Percentiles rank a stretch among this genome's conserved stretches.
Conservation (phyloP, 176 grass and related monocot species). For the Zea mays region Zm-B73-REFERENCE-NAM-5.0 NC_050096.1:241548501-241549000, state of each 20-base stretch:
- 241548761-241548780: constrained; percentile 4
- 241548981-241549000: constrained; percentile 8
- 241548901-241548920: neutral
- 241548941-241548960: neutral
- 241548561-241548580: no score
- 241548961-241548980: constrained; percentile 2
- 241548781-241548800: constrained; percentile 20
- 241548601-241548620: neutral
- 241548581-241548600: neutral
- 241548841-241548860: neutral
- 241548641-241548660: neutral
- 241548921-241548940: constrained; percentile 7
- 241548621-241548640: neutral
- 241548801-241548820: neutral
- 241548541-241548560: no score
- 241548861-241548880: neutral
- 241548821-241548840: neutral
- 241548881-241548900: neutral
- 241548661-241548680: constrained; percentile 4
- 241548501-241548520: no score
- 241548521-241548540: no score
- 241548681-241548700: neutral
- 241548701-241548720: constrained; percentile 41
- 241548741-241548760: constrained; percentile 15
- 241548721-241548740: constrained; percentile 23